A percentile compares a stretch with the other conserved stretches of the same genome.
Evolutionary conservation across 495 filamentous ascomycete genomes (phyloP).

Genomic region (Hypoxylon subgilvum): DNA sequence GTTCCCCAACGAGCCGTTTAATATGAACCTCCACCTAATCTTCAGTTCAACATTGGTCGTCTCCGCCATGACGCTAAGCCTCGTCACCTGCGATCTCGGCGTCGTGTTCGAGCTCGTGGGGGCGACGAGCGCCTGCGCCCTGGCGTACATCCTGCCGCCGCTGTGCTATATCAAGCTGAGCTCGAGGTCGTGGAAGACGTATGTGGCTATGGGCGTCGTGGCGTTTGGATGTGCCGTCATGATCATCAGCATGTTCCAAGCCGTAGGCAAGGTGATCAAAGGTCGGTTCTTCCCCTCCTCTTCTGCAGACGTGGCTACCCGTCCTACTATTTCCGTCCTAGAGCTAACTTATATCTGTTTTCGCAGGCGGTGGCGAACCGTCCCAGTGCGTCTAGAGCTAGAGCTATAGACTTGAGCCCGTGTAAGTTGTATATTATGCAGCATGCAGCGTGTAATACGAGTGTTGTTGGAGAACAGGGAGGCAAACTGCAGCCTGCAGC

Average conservation of each 20-base stretch:
- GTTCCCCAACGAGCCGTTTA: conserved; percentile 78
- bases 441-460: conserved; percentile 27
- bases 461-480: conserved; percentile 14
- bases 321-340: conserved; percentile 2
- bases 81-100: conserved; percentile 91
- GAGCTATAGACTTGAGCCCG: conserved; percentile 6
- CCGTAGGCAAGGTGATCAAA: conserved; percentile 66
- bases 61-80: conserved; percentile 73
- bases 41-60: conserved; percentile 82
- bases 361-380: conserved; percentile 38
- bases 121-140: conserved; percentile 87
- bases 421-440: conserved; percentile 35
- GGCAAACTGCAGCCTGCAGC: conserved; percentile 28
- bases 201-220: conserved; percentile 69
- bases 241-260: conserved; percentile 79
- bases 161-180: conserved; percentile 94
- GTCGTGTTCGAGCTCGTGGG: conserved; percentile 94
- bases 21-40: conserved; percentile 81
- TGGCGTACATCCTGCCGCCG: conserved; percentile 95
- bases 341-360: conserved; percentile 30
- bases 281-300: conserved; percentile 39
- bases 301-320: conserved; percentile 22
- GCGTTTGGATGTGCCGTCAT: conserved; percentile 84
- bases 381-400: conserved; percentile 40
- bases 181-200: conserved; percentile 75